Evolutionary conservation across 2,329 filamentous ascomycete species (phyloP).

Genomic region (Hymenoscyphus fructigenus): DNA sequence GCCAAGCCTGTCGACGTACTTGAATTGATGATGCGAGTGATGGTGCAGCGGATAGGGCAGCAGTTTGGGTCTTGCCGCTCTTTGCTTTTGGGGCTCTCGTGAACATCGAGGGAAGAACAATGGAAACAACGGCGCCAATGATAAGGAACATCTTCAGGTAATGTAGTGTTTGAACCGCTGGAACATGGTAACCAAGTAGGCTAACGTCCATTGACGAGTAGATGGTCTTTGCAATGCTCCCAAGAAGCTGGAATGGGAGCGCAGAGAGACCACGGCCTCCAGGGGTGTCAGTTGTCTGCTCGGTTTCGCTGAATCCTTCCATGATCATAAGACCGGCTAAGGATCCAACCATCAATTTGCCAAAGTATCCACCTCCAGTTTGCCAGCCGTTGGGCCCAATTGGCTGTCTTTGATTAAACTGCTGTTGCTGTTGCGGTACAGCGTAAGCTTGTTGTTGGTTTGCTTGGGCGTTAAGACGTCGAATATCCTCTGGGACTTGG

Average conservation of each 20-base stretch:
- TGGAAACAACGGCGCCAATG: slow-evolving; percentile 54
- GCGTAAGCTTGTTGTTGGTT: slow-evolving; percentile 37
- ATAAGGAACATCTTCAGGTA: slow-evolving; percentile 54
- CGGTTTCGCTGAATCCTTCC: slow-evolving; percentile 68
- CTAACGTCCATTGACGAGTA: slow-evolving; percentile 44
- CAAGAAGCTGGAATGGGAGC: slow-evolving; percentile 59
- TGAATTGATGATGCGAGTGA: slow-evolving; percentile 80
- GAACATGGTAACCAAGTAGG: slow-evolving; percentile 53
- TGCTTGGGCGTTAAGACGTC: slow-evolving; percentile 31
- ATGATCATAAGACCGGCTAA: slow-evolving; percentile 90
- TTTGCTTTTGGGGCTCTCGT: slow-evolving; percentile 45
- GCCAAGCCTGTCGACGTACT: slow-evolving; percentile 85
- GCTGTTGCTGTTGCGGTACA: slow-evolving; percentile 34
- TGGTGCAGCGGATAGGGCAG: slow-evolving; percentile 53
- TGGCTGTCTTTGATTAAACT: slow-evolving; percentile 52
- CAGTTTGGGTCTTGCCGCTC: slow-evolving; percentile 49
- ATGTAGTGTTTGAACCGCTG: slow-evolving; percentile 46
- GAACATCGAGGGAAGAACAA: slow-evolving; percentile 55
- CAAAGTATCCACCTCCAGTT: slow-evolving; percentile 55
- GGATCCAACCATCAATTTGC: slow-evolving; percentile 89
- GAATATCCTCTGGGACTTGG: slow-evolving; percentile 65
- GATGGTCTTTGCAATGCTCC: slow-evolving; percentile 46
- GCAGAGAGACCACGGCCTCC: slow-evolving; percentile 67
- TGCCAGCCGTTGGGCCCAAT: slow-evolving; percentile 57
- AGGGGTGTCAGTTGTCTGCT: slow-evolving; percentile 62